These are phyloP conservation scores for Cyclotella baltica DNA, from an alignment of 108 stramenopile species.

Conservation along the genomic window DNA sequence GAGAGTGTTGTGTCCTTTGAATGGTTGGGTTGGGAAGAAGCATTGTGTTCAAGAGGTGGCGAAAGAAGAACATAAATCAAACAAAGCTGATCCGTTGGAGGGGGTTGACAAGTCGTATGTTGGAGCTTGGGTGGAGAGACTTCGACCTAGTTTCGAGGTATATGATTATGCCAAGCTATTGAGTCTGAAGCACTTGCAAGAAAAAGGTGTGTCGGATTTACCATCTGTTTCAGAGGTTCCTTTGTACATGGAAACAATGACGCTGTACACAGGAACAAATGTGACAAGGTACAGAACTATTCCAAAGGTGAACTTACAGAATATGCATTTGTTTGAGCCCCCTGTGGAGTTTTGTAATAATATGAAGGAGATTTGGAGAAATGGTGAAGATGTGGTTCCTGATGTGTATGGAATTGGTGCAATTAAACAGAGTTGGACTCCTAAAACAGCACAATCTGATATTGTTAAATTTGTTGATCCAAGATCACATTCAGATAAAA, in stretches of 20 bases:
- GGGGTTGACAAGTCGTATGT: slow-evolving; percentile 26
- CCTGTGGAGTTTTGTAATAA: slow-evolving; percentile 50
- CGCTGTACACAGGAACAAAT: slow-evolving; percentile 18
- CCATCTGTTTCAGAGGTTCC: slow-evolving; percentile 38
- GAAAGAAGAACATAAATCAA: neutral
- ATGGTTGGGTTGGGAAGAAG: slow-evolving; percentile 27
- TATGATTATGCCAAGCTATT: slow-evolving; percentile 55
- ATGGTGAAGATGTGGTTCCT: slow-evolving; percentile 43
- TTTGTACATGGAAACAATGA: slow-evolving; percentile 38
- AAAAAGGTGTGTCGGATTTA: slow-evolving; percentile 37
- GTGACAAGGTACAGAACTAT: slow-evolving; percentile 13
- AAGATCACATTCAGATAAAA: neutral
- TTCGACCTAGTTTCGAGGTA: slow-evolving; percentile 48
- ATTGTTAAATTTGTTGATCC: slow-evolving; percentile 6
- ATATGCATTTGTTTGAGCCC: slow-evolving; percentile 39
- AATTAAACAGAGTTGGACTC: slow-evolving; percentile 23
- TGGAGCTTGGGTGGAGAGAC: slow-evolving; percentile 51
- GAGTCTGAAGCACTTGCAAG: slow-evolving; percentile 37
- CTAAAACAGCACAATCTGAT: neutral
- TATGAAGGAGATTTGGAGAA: slow-evolving; percentile 44
- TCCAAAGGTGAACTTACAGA: slow-evolving; percentile 35
- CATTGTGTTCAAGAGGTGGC: neutral
- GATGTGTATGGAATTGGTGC: slow-evolving; percentile 47
- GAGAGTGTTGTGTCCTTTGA: slow-evolving; percentile 48
- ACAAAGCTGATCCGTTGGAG: slow-evolving; percentile 33